Percentiles rank a stretch among this genome's conserved stretches.
Evolutionary conservation across 306 rosid genomes (phyloP).

Genomic region (Abrus precatorius): DNA sequence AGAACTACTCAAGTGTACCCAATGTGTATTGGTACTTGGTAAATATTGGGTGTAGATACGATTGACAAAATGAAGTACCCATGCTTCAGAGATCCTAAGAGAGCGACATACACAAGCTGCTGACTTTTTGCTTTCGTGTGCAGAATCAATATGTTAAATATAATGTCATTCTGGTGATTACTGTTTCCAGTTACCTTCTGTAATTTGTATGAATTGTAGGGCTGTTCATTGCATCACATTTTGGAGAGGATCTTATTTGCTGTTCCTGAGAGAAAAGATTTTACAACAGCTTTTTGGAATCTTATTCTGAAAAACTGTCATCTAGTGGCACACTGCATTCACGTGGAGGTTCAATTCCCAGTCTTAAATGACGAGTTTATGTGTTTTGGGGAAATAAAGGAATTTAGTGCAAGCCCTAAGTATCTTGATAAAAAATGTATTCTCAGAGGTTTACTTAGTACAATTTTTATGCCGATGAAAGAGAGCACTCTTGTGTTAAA

Average conservation of each 20-base stretch:
- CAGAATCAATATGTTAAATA: constrained; percentile 37
- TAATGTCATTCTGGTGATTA: constrained; percentile 38
- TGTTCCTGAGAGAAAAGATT: constrained; percentile 56
- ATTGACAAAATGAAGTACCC: no score
- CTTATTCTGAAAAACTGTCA: constrained; percentile 74
- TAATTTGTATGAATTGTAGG: constrained; percentile 68
- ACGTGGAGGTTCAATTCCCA: constrained; percentile 64
- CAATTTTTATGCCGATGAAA: constrained; percentile 62
- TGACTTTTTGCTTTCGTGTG: constrained; percentile 3
- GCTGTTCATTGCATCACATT: constrained; percentile 75
- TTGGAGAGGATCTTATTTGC: constrained; percentile 66
- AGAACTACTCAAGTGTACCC: no score
- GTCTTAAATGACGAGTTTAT: constrained; percentile 55
- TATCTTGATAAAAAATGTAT: constrained; percentile 61
- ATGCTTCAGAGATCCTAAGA: background rate
- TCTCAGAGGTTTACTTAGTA: constrained; percentile 58
- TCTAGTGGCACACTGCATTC: constrained; percentile 59
- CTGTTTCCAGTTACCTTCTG: background rate
- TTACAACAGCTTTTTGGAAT: constrained; percentile 60
- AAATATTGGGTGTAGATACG: no score
- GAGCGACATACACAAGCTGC: background rate
- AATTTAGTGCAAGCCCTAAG: constrained; percentile 66
- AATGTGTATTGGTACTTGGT: no score
- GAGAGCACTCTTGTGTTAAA: constrained; percentile 55
- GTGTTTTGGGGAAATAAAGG: constrained; percentile 63